Evolutionary conservation across 164 flowering plant species (phyloP).

Genomic region (Magnolia sinica): DNA sequence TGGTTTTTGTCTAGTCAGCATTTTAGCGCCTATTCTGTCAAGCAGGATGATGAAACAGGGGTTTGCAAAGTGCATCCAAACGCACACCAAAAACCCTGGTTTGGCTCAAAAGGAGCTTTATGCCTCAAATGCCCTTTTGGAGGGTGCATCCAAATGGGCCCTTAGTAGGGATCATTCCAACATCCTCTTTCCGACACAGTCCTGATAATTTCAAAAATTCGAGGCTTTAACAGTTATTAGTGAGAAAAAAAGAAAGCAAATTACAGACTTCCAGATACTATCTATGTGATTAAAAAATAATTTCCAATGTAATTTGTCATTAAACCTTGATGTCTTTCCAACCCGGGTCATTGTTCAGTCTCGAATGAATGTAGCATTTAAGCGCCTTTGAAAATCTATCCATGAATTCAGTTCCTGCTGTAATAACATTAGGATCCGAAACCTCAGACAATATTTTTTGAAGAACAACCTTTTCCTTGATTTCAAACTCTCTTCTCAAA

Average conservation of each 20-base stretch:
- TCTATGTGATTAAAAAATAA: too few species aligned
- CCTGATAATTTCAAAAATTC: too few species aligned
- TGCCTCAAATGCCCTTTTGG: too few species aligned
- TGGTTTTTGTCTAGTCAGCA: too few species aligned
- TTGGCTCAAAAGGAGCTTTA: too few species aligned
- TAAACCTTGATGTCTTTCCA: conserved; percentile 38
- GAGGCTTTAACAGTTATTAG: neutral
- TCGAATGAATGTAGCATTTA: conserved; percentile 19
- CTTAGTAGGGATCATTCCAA: too few species aligned
- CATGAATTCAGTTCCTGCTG: conserved; percentile 62
- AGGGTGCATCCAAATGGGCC: too few species aligned
- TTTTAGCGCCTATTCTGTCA: too few species aligned
- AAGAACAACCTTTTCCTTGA: conserved; percentile 32
- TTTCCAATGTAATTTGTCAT: neutral
- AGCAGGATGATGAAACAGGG: too few species aligned
- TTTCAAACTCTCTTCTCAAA: conserved; percentile 30
- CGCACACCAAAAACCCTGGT: too few species aligned
- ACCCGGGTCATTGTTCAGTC: conserved; percentile 25
- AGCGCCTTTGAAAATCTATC: conserved; percentile 35
- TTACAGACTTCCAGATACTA: neutral
- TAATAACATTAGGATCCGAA: conserved; percentile 45
- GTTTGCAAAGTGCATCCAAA: too few species aligned
- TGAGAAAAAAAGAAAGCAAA: neutral
- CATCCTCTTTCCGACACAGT: neutral
- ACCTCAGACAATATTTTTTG: conserved; percentile 36